Evolutionary conservation across 352 stramenopile genomes (phyloP).

Genomic region (Globisporangium middletonii): DNA sequence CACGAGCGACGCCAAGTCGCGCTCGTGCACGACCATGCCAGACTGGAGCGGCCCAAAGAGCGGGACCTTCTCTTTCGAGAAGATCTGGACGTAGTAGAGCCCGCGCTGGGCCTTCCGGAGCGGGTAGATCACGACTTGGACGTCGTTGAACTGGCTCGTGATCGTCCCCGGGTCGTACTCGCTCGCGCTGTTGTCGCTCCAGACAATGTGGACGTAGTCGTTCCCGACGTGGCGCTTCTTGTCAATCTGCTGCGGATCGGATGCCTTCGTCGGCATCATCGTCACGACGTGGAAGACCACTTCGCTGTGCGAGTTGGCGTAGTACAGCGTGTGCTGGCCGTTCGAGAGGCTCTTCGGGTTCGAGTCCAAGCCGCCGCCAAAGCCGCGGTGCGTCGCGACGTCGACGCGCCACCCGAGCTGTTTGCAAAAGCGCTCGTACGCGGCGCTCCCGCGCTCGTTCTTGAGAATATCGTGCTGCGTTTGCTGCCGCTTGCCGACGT

Average conservation of each 20-base stretch:
- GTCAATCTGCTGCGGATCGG: constrained; percentile 82
- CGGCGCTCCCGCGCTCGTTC: constrained; percentile 59
- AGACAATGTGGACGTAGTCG: constrained; percentile 85
- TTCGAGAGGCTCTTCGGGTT: constrained; percentile 84
- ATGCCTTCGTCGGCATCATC: constrained; percentile 80
- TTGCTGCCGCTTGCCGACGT: constrained; percentile 69
- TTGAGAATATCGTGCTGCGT: constrained; percentile 75
- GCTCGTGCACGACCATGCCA: constrained; percentile 76
- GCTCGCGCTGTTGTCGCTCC: constrained; percentile 74
- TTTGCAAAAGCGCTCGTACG: constrained; percentile 66
- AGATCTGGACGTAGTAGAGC: constrained; percentile 71
- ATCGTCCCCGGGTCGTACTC: constrained; percentile 83
- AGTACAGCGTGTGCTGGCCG: constrained; percentile 66
- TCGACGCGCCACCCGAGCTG: constrained; percentile 79
- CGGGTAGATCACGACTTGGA: constrained; percentile 83
- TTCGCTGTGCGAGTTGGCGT: constrained; percentile 75
- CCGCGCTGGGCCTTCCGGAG: constrained; percentile 53
- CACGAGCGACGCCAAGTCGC: constrained; percentile 63
- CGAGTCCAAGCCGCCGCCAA: constrained; percentile 66
- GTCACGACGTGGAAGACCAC: constrained; percentile 87
- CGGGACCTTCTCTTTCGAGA: constrained; percentile 78
- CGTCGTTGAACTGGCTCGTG: constrained; percentile 86
- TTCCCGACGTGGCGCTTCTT: constrained; percentile 88
- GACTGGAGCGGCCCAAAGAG: constrained; percentile 76
- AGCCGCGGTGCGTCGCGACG: constrained; percentile 60